Percentiles rank a stretch among this genome's conserved stretches.
Evolutionary conservation across 441 rosid genomes (phyloP).

Genomic region (Melastoma candidum): DNA sequence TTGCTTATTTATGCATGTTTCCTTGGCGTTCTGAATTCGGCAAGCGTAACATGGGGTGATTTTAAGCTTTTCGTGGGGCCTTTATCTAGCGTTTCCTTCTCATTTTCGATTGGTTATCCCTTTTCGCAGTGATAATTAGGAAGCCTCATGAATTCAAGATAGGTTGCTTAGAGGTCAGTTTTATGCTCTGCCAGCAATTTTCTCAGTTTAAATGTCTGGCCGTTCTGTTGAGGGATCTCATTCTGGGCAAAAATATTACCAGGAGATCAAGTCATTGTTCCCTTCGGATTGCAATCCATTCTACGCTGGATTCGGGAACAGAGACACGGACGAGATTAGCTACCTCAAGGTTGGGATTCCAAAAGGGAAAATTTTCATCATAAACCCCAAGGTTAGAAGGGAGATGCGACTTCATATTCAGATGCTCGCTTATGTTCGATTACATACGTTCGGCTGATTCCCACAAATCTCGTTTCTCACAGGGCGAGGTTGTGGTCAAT

Average conservation of each 20-base stretch:
- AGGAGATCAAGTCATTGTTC: slow-evolving; percentile 85
- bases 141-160: slow-evolving; percentile 99
- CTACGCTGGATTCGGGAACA: slow-evolving; percentile 98
- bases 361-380: slow-evolving; percentile 82
- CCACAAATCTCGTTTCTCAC: slow-evolving; percentile 8
- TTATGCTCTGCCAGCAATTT: background rate
- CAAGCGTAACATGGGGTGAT: background rate
- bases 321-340: slow-evolving; percentile 97
- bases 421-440: background rate
- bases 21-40: too few species aligned
- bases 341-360: slow-evolving; percentile 98
- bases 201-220: background rate
- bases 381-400: slow-evolving; percentile 75
- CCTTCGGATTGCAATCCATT: slow-evolving; percentile 84
- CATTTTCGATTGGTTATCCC: slow-evolving; percentile 3
- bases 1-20: background rate
- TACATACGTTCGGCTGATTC: background rate
- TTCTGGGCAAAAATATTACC: slow-evolving; percentile 5
- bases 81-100: slow-evolving; percentile 10
- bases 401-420: background rate
- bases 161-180: slow-evolving; percentile 89
- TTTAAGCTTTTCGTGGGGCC: background rate
- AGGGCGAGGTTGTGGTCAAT: slow-evolving; percentile 92
- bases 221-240: slow-evolving; percentile 5
- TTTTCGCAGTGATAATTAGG: slow-evolving; percentile 69